Base-by-base conservation (phyloP, 75 land plant species). In the Selaginella moellendorffii region DNA sequence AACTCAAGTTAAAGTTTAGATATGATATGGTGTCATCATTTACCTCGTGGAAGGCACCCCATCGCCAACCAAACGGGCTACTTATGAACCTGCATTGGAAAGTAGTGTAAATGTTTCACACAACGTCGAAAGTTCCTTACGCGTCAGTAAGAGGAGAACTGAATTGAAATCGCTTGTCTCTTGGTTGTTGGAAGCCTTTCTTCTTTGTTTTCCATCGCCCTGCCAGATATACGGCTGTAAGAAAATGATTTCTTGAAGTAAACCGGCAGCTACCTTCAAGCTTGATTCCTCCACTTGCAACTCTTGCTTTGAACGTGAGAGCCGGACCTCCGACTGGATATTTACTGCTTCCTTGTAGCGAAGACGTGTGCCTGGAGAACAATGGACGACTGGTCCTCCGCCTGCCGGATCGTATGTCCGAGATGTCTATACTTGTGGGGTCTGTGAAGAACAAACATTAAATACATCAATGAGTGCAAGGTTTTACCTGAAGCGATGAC, bases 31-130 rank as follows among this genome's bases (percentile, higher is more conserved):
- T n/a, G n/a, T n/a, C n/a, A n/a, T n/a, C n/a, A n/a, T n/a, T 23
- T 24, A 73, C 75, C 75, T 73, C 75, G 52, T 73, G 75, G 54
- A 73, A 73, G 42, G 75, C 75, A 69, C 75, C 75, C 75, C 75
- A 73, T n/a, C 75, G 53, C 75, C 75, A 73, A 52, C 75, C 75
- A 31, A 72, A 73, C 2, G 75, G 51, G 70, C 75, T 73, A 67
- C 75, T 73, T 53, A 73, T 23, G 63, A 69, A 73, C 25, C 75
- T 73, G 75, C 61, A 56, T 2, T 21, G 59, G 9, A 56, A 56
- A 14, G 46, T 14, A 36, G 46, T 36, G 14, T 36, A 36, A 5
- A 36, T 36, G 14, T 14, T 5, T 36, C 46, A 36, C 10, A n/a
- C n/a, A n/a, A n/a, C n/a, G n/a, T n/a, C n/a, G n/a, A n/a, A n/a